These are phyloP conservation scores for Zymoseptoria brevis DNA, from an alignment of 2,329 filamentous ascomycete genomes.

Conservation along the genomic window DNA sequence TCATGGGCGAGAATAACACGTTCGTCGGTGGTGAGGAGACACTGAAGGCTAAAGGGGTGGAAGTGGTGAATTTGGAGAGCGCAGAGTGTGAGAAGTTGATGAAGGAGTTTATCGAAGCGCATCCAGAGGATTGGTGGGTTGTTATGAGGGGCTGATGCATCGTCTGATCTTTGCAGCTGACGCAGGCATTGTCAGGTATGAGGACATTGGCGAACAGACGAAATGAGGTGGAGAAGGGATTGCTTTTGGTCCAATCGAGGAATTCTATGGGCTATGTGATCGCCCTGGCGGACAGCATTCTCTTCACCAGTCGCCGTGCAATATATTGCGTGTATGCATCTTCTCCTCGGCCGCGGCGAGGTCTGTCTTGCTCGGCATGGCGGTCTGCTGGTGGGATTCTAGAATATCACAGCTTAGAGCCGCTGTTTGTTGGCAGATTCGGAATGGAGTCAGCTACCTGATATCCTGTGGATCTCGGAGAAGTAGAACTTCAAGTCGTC, in stretches of 20 bases:
- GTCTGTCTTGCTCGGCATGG: constrained; percentile 16
- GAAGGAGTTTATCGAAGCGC: constrained; percentile 63
- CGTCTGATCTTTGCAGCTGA: constrained; percentile 11
- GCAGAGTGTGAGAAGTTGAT: constrained; percentile 60
- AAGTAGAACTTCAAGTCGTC: constrained; percentile 92
- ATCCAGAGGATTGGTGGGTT: constrained; percentile 56
- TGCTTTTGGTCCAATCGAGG: constrained; percentile 1
- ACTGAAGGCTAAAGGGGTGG: constrained; percentile 58
- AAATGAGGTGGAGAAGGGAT: constrained; percentile 9
- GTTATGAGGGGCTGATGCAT: constrained; percentile 13
- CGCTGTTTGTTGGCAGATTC: constrained; percentile 8
- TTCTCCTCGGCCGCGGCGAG: constrained; percentile 23
- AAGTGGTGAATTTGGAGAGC: constrained; percentile 63
- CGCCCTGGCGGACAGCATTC: not conserved
- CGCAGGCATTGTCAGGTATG: constrained; percentile 25
- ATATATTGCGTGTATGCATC: constrained; percentile 31
- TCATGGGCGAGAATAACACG: constrained; percentile 69
- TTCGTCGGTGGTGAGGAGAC: constrained; percentile 68
- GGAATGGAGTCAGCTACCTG: constrained; percentile 31
- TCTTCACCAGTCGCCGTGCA: constrained; percentile 26
- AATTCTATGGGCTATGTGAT: constrained; percentile 9
- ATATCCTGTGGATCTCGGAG: constrained; percentile 65
- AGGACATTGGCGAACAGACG: constrained; percentile 31
- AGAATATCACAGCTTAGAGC: constrained; percentile 24
- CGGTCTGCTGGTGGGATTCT: constrained; percentile 22